Evolutionary conservation across 2,329 filamentous ascomycete genomes (phyloP).

Genomic region (Plectosphaerella cucumerina): DNA sequence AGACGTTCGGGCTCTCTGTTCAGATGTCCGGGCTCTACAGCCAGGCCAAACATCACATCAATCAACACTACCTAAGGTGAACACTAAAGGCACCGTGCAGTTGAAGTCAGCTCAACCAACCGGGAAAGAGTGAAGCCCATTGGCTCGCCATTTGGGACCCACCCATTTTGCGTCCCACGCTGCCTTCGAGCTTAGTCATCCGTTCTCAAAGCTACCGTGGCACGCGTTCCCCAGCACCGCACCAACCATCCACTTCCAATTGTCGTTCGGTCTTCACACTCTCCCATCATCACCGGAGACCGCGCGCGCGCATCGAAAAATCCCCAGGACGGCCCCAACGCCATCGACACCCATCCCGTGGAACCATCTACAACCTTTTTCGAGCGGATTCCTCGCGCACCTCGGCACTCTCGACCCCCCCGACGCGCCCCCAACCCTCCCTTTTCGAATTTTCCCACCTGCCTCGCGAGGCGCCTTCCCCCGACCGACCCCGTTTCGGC

Average conservation of each 20-base stretch:
- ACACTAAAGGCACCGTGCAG: no score
- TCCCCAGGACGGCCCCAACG: constrained; percentile 55
- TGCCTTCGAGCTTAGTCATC: not conserved
- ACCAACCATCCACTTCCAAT: constrained; percentile 44
- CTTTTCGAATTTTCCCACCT: constrained; percentile 39
- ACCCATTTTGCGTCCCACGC: no score
- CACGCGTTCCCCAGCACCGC: constrained; percentile 29
- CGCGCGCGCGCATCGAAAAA: constrained; percentile 53
- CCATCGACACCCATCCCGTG: constrained; percentile 55
- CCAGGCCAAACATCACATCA: no score
- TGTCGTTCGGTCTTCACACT: constrained; percentile 46
- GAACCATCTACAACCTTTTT: constrained; percentile 47
- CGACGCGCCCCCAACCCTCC: constrained; percentile 32
- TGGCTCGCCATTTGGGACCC: not conserved
- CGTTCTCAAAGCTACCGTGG: constrained; percentile 43
- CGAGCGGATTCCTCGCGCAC: constrained; percentile 50
- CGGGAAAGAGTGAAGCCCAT: no score
- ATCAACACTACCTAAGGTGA: no score
- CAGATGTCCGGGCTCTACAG: no score
- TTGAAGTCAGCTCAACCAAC: no score
- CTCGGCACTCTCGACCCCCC: constrained; percentile 32
- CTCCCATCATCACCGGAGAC: constrained; percentile 47
- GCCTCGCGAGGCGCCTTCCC: constrained; percentile 17
- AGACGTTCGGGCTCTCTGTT: no score
- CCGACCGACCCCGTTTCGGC: constrained; percentile 12